phyloP scores from a whole-genome alignment of 2,329 filamentous ascomycete species.

The Hirsutella rhossiliensis region DNA sequence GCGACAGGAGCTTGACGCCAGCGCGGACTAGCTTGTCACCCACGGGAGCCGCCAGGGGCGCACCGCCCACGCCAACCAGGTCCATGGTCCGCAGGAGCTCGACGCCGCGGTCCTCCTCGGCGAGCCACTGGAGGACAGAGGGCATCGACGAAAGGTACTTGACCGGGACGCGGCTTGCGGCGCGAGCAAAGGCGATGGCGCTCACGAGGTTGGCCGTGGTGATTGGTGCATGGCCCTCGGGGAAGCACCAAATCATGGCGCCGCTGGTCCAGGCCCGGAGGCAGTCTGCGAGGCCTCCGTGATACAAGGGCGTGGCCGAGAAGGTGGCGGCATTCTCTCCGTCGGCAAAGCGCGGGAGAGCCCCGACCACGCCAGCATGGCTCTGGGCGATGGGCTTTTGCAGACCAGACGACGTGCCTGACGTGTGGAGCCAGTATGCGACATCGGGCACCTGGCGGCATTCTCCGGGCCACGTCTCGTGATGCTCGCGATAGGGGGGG shows the following conservation, averaged over 20 bases:
- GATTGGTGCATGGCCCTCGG: slow-evolving; percentile 40
- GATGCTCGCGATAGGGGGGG: background rate
- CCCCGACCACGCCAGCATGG: slow-evolving; percentile 34
- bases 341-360: slow-evolving; percentile 34
- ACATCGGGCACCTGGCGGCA: slow-evolving; percentile 16
- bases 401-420: slow-evolving; percentile 50
- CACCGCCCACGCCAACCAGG: slow-evolving; percentile 52
- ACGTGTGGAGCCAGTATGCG: slow-evolving; percentile 52
- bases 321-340: slow-evolving; percentile 36
- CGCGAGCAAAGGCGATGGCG: slow-evolving; percentile 28
- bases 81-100: slow-evolving; percentile 36
- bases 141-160: slow-evolving; percentile 52
- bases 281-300: slow-evolving; percentile 51
- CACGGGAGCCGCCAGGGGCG: slow-evolving; percentile 38
- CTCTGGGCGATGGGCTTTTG: slow-evolving; percentile 51
- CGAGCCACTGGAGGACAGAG: slow-evolving; percentile 42
- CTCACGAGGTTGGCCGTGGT: slow-evolving; percentile 39
- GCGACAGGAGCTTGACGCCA: slow-evolving; percentile 44
- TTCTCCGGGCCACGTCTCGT: background rate
- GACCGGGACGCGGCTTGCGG: slow-evolving; percentile 16
- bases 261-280: slow-evolving; percentile 50
- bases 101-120: slow-evolving; percentile 28
- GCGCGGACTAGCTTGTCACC: slow-evolving; percentile 39
- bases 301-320: slow-evolving; percentile 53
- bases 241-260: slow-evolving; percentile 50